Conservation (phyloP, 768 basidiomycete genomes). For the Leccinellum albellum region DNA sequence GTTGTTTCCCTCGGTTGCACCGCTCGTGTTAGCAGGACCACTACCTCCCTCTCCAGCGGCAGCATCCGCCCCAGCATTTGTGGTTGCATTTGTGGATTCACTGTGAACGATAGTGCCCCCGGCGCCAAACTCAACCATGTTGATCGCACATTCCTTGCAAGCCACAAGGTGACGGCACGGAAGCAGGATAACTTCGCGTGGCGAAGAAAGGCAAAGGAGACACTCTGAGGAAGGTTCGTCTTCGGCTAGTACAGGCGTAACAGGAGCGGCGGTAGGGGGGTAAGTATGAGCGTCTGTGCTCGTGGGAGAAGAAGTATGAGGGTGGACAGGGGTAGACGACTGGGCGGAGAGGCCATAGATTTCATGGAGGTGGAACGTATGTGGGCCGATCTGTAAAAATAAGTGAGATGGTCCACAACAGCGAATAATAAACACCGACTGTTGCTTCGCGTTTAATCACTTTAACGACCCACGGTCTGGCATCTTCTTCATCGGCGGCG, state of each 20-base stretch:
- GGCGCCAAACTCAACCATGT: conserved; percentile 97
- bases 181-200: conserved; percentile 87
- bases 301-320: conserved; percentile 38
- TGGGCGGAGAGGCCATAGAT: conserved; percentile 85
- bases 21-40: conserved; percentile 11
- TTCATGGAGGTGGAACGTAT: conserved; percentile 93
- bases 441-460: conserved; percentile 91
- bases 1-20: conserved; percentile 25
- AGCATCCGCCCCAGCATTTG: conserved; percentile 21
- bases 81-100: conserved; percentile 35
- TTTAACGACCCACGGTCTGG: conserved; percentile 84
- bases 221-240: conserved; percentile 84
- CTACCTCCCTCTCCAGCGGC: conserved; percentile 25
- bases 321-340: conserved; percentile 33
- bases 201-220: conserved; percentile 83
- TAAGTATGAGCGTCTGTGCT: conserved; percentile 42
- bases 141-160: conserved; percentile 91
- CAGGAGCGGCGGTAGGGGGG: conserved; percentile 34
- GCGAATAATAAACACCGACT: conserved; percentile 34
- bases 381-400: conserved; percentile 71
- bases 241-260: conserved; percentile 36
- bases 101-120: conserved; percentile 78
- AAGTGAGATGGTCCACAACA: not conserved
- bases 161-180: conserved; percentile 94
- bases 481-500: conserved; percentile 48